A percentile compares a stretch with the other conserved stretches of the same genome.
phyloP scores from a whole-genome alignment of 1,284 basidiomycete genomes.

The Gymnopus androsaceus region DNA sequence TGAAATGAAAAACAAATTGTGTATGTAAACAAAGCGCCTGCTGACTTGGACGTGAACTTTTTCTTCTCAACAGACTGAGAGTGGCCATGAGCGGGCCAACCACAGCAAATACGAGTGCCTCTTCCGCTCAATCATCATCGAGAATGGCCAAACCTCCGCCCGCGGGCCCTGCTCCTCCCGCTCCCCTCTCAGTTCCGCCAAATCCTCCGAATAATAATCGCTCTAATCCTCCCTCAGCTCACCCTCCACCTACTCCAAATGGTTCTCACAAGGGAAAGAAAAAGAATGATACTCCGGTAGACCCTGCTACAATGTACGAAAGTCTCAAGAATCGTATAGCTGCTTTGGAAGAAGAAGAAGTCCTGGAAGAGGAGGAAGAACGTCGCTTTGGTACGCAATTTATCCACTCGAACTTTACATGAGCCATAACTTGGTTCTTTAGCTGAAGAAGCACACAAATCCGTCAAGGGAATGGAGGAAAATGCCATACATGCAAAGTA shows the following conservation, averaged over 20 bases:
- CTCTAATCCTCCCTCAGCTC: slow-evolving; percentile 28
- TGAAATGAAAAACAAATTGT: no score
- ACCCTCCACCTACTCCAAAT: slow-evolving; percentile 37
- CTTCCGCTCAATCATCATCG: neutral
- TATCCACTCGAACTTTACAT: slow-evolving; percentile 11
- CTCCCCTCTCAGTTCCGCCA: slow-evolving; percentile 51
- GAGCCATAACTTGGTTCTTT: slow-evolving; percentile 20
- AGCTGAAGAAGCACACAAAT: slow-evolving; percentile 84
- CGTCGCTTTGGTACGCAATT: slow-evolving; percentile 61
- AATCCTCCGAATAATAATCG: slow-evolving; percentile 39
- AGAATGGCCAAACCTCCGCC: slow-evolving; percentile 43
- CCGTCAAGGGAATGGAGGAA: slow-evolving; percentile 76
- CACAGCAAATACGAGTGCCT: no score
- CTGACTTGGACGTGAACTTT: no score
- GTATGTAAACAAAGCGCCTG: no score
- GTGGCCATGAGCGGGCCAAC: no score
- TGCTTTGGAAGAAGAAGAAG: slow-evolving; percentile 80
- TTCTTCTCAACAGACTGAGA: no score
- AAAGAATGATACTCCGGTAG: slow-evolving; percentile 67
- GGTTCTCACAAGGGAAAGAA: slow-evolving; percentile 61
- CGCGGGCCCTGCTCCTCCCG: slow-evolving; percentile 60
- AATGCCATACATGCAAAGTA: slow-evolving; percentile 81
- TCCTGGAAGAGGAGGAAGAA: slow-evolving; percentile 82
- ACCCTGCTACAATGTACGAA: slow-evolving; percentile 83
- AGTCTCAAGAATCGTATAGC: slow-evolving; percentile 82